Base-by-base conservation (phyloP, 371 early-diverging fungal genomes). In the Apophysomyces elegans region DNA sequence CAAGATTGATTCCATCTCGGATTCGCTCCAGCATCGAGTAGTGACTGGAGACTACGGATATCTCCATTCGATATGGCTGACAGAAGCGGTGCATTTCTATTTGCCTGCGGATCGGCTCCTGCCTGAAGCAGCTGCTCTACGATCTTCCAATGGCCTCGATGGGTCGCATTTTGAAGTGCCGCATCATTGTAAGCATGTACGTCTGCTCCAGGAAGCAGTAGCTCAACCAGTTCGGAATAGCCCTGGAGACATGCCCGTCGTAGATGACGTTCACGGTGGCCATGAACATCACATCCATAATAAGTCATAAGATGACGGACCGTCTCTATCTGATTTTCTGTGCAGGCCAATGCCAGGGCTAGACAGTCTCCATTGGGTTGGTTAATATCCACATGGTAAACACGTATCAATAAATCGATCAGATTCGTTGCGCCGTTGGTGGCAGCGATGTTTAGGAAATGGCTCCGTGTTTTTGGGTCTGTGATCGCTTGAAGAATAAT, bases 211-310 rank as follows among this genome's bases (percentile, higher is more conserved):
- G 76, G 63, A 1, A 85, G 50, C 39, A 93, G 67, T 11, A 86
- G 62, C 44, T 81, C 68, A 1, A 90, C 90, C n/a, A 84, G 68
- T 12, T 86, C 84, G 7, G 72, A 41, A 50, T 88, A 79, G 0
- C 92, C 93, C 63, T 86, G 81, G 21, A 89, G 71, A 36, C 89
- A 73, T 14, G 82, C 79, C 7, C 70, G 64, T 21, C 82, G 62
- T 18, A 81, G 18, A 26, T 70, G 58, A 3, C 50, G 63, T 41
- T 81, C 82, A 1, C 62, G 45, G 32, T 74, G 58, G 12, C 44
- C 3, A 38, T 75, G 79, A 5, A 69, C 38, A 59, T 77, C 60
- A 54, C 72, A 74, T 0, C 61, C 41, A 44, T 75, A 75, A 7
- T 26, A 54, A 2, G 44, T 41, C 5, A 67, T 58, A 9, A 78